Evolutionary conservation across 129 eudicot species (phyloP).

Genomic region (sunflower (Helianthus annuus)): DNA sequence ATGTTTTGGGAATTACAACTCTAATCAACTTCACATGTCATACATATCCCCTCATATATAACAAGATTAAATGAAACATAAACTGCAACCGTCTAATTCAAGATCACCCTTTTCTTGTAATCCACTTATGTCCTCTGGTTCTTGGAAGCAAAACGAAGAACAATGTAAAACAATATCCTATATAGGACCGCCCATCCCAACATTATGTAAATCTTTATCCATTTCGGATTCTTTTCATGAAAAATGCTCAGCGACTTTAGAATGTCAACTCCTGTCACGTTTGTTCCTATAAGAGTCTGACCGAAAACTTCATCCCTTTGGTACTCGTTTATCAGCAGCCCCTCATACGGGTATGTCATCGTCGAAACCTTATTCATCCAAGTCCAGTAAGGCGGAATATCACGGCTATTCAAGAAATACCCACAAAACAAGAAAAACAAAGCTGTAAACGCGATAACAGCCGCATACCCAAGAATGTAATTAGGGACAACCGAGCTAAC

Average conservation of each 20-base stretch:
- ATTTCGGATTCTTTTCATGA: constrained; percentile 39
- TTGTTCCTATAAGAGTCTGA: constrained; percentile 9
- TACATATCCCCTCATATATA: constrained; percentile 14
- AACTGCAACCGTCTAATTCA: constrained; percentile 22
- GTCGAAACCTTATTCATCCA: constrained; percentile 82
- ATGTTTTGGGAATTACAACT: background rate
- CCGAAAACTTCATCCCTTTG: constrained; percentile 45
- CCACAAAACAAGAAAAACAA: constrained; percentile 87
- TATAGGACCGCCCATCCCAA: constrained; percentile 75
- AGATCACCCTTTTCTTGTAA: constrained; percentile 3
- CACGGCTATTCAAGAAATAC: constrained; percentile 57
- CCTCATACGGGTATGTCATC: constrained; percentile 83
- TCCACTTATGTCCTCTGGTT: constrained; percentile 58
- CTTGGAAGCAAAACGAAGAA: constrained; percentile 82
- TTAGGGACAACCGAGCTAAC: constrained; percentile 84
- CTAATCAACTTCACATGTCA: constrained; percentile 17
- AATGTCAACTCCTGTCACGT: constrained; percentile 46
- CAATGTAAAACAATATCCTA: constrained; percentile 64
- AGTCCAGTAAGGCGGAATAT: constrained; percentile 65
- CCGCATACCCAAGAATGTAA: constrained; percentile 81
- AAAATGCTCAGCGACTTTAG: constrained; percentile 48
- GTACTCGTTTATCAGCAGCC: constrained; percentile 68
- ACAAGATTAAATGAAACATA: constrained; percentile 2
- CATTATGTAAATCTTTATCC: constrained; percentile 63
- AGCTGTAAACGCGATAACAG: constrained; percentile 82